A percentile compares a stretch with the other conserved stretches of the same genome.
phyloP scores from a whole-genome alignment of 345 rosid genomes.

The Lepidium africanum region DNA sequence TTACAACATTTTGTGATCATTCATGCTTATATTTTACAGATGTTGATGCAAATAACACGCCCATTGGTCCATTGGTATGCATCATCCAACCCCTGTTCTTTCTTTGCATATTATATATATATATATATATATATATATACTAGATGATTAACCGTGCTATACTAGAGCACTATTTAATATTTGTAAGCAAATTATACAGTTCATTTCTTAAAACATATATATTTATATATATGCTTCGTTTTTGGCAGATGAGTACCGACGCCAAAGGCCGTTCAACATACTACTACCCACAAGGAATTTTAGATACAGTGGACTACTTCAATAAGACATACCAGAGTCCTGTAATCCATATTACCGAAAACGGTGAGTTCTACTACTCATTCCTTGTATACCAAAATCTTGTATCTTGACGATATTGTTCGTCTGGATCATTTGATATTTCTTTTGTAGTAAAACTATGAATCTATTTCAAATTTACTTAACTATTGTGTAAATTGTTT shows the following conservation, averaged over 20 bases:
- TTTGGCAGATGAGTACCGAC: too few species aligned
- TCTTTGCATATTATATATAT: too few species aligned
- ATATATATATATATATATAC: too few species aligned
- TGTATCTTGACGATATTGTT: too few species aligned
- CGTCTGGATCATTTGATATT: too few species aligned
- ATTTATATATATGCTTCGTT: background rate
- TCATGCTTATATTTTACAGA: background rate
- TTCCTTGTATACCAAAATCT: background rate
- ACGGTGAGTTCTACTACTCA: conserved; percentile 1
- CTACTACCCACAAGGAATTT: too few species aligned
- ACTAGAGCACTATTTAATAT: too few species aligned
- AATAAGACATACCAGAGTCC: background rate
- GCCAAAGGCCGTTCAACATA: too few species aligned
- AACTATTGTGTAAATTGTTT: background rate
- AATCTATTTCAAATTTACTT: background rate
- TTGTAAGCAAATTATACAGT: too few species aligned
- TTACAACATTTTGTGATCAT: background rate
- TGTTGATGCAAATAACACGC: background rate
- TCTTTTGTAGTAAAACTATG: background rate
- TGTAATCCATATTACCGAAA: conserved; percentile 9
- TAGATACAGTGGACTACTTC: background rate
- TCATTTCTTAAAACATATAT: background rate
- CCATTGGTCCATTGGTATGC: background rate
- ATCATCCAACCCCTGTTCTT: background rate
- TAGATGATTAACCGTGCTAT: too few species aligned